Evolutionary conservation across 2,329 filamentous ascomycete species (phyloP).

Genomic region (Trichoderma sp.): DNA sequence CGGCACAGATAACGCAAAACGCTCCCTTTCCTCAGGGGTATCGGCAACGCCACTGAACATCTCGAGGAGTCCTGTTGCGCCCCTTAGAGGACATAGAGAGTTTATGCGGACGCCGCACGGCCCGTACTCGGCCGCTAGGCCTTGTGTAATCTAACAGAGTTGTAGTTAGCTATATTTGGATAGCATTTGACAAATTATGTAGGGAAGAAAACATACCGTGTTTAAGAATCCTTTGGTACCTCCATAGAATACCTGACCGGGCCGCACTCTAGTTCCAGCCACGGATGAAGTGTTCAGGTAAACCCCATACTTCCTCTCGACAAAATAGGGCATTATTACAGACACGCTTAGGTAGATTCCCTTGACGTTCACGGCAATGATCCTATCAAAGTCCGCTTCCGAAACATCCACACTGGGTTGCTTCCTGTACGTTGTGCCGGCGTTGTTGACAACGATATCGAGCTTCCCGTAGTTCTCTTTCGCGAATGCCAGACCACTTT

Average conservation of each 20-base stretch:
- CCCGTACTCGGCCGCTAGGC: background rate
- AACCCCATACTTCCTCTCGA: background rate
- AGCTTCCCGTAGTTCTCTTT: background rate
- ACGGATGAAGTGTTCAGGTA: background rate
- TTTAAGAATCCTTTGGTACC: background rate
- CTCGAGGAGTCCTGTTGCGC: background rate
- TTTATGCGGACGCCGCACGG: background rate
- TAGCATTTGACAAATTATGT: background rate
- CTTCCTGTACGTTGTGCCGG: background rate
- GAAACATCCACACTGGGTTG: background rate
- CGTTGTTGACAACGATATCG: background rate
- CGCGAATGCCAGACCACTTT: background rate
- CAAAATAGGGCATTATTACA: background rate
- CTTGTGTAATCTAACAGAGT: background rate
- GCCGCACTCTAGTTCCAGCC: background rate
- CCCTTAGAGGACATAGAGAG: background rate
- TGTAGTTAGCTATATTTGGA: background rate
- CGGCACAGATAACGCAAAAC: background rate
- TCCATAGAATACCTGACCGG: background rate
- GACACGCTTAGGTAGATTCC: background rate
- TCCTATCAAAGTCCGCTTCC: background rate
- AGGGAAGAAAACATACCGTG: background rate
- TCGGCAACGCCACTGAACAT: background rate
- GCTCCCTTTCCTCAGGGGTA: background rate
- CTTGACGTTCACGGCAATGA: background rate